Conservation (phyloP, 208 protist species). For the Phytomonas sp. region DNA sequence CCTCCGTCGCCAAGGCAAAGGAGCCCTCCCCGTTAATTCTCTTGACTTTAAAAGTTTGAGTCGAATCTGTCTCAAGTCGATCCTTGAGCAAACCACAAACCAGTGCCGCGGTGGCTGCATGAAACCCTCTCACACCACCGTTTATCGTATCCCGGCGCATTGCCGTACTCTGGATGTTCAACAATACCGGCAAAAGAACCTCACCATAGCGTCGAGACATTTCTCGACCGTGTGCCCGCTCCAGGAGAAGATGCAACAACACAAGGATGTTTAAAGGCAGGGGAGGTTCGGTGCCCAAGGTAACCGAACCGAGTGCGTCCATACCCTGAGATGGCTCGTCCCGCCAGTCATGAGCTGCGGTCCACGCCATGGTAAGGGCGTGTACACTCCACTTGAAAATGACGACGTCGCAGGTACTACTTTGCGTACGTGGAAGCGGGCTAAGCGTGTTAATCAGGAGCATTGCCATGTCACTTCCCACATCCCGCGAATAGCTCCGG, state of each 20-base stretch:
- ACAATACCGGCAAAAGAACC: neutral
- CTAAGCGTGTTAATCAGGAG: neutral
- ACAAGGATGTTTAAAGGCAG: neutral
- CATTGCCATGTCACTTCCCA: neutral
- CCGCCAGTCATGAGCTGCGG: neutral
- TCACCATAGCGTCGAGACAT: neutral
- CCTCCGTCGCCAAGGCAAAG: neutral
- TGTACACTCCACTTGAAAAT: constrained; percentile 1
- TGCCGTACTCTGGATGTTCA: neutral
- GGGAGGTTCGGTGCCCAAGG: neutral
- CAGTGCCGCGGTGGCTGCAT: neutral
- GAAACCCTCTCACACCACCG: neutral
- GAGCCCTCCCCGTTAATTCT: neutral
- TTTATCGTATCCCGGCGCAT: neutral
- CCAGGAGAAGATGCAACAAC: neutral
- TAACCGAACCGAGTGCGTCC: neutral
- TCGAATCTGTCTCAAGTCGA: neutral
- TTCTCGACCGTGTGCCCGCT: neutral
- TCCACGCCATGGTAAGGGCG: neutral
- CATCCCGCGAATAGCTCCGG: neutral
- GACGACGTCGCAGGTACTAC: neutral
- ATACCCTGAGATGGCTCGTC: neutral
- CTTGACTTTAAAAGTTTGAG: neutral
- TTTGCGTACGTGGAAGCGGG: neutral
- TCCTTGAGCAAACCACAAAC: neutral